These are phyloP conservation scores for Ophiocordyceps australis DNA, from an alignment of 2,329 filamentous ascomycete species.

Conservation along the genomic window DNA sequence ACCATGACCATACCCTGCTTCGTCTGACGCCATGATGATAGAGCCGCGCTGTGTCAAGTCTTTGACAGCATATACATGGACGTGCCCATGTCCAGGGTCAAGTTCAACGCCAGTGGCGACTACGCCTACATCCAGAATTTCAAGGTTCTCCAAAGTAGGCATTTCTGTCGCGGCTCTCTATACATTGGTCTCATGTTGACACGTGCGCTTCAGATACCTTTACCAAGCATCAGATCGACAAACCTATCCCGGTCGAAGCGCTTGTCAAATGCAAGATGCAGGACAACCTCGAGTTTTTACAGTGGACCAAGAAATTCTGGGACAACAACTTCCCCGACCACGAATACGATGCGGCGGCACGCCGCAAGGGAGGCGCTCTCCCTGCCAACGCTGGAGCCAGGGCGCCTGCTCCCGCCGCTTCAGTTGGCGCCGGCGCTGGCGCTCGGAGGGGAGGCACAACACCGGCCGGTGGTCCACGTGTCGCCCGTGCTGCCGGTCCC, in stretches of 20 bases:
- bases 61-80: slow-evolving; percentile 98
- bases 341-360: slow-evolving; percentile 79
- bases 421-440: too few relatives aligned
- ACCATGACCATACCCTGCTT: slow-evolving; percentile 2
- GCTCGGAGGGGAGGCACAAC: slow-evolving; percentile 40
- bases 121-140: slow-evolving; percentile 98
- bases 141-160: slow-evolving; percentile 86
- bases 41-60: slow-evolving; percentile 88
- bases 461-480: slow-evolving; percentile 28
- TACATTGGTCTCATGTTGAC: slow-evolving; percentile 2
- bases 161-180: neutral
- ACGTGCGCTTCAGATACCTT: slow-evolving; percentile 46
- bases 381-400: slow-evolving; percentile 29
- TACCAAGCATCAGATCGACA: slow-evolving; percentile 72
- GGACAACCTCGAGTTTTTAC: slow-evolving; percentile 97
- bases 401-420: slow-evolving; percentile 28
- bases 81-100: slow-evolving; percentile 86
- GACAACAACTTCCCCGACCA: slow-evolving; percentile 95
- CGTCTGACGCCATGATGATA: slow-evolving; percentile 16
- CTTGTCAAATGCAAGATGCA: slow-evolving; percentile 99
- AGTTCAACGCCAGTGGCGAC: slow-evolving; percentile 95
- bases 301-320: slow-evolving; percentile 95
- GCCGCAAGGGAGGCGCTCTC: slow-evolving; percentile 61
- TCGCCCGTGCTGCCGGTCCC: slow-evolving; percentile 30
- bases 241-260: slow-evolving; percentile 70